Percentiles rank a stretch among this genome's conserved stretches.
phyloP scores from a whole-genome alignment of 2,329 filamentous ascomycete species.

The Remersonia thermophila region DNA sequence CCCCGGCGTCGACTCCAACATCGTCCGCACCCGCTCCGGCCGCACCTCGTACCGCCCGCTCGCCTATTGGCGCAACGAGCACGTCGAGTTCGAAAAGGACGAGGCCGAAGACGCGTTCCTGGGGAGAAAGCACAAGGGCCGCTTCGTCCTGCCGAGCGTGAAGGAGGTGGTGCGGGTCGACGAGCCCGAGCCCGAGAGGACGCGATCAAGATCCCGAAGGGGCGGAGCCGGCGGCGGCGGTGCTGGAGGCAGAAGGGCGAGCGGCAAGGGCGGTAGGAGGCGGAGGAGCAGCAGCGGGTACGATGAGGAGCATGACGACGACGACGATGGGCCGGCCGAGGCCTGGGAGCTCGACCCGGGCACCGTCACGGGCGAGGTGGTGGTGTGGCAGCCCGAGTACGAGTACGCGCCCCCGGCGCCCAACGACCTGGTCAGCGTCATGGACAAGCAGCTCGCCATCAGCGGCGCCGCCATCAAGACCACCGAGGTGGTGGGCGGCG shows the following conservation, averaged over 20 bases:
- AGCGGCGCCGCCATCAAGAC: conserved; percentile 44
- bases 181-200: conserved; percentile 35
- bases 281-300: conserved; percentile 10
- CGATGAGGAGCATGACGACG: conserved; percentile 24
- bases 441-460: conserved; percentile 45
- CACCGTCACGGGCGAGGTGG: conserved; percentile 49
- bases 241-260: conserved; percentile 4
- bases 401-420: conserved; percentile 40
- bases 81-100: conserved; percentile 54
- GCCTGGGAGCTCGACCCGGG: conserved; percentile 62
- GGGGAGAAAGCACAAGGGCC: conserved; percentile 21
- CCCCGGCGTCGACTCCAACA: conserved; percentile 31
- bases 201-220: conserved; percentile 17
- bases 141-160: conserved; percentile 56
- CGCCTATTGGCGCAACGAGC: conserved; percentile 79
- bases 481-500: conserved; percentile 47
- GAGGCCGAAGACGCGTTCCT: conserved; percentile 36
- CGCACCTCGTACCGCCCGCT: conserved; percentile 67
- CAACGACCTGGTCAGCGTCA: conserved; percentile 42
- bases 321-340: conserved; percentile 28
- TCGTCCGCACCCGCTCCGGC: conserved; percentile 57
- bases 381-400: conserved; percentile 49
- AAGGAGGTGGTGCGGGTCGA: conserved; percentile 69
- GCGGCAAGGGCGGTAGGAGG: conserved; percentile 4
- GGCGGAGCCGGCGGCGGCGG: conserved; percentile 3